Evolutionary conservation across 257 asterid species (phyloP), one percentile per base, ranked within the genome.

Genomic region (Prunella vulgaris): DNA sequence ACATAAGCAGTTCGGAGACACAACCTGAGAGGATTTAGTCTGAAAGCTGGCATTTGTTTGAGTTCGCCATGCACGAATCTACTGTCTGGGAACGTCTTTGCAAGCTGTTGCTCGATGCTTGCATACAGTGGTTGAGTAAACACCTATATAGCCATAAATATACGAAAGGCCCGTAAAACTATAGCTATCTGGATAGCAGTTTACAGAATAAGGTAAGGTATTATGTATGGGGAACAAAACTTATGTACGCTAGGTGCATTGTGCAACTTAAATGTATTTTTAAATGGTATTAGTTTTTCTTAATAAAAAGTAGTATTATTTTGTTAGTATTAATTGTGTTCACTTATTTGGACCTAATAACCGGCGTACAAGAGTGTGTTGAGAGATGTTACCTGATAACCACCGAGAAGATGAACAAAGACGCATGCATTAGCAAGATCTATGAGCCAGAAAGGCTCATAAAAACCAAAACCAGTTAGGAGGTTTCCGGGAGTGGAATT

Each of bases 71-170:
- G 82, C 74, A 87, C 77, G 12, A 87, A 75, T 18, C 63, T 73
- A 48, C 72, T 82, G 54, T 66, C 71, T 0, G 92, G 98, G 61
- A 74, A 87, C 79, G 80, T 69, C 57, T 67, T 21, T 8, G 58
- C 61, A 10, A 86, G 20, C 68, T 78, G 76, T 69, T 76, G 76
- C 83, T 92, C 94, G 5, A 79, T 72, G 27, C 66, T 78, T 24
- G 94, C 95, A 27, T 79, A 92, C 0, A 89, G 76, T 10, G 98
- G 83, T 83, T 92, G 97, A 64, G 88, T 74, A 82, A 77, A 87
- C 56, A 87, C 80, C 71, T 66, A 35, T 8, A 35, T 35, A 44
- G 35, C n/a, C 13, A 21, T 10, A 5, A 10, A 12, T 14, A 61
- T 35, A 15, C 10, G 28, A 4, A 21, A 53, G 28, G 15, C 15